phyloP scores from a whole-genome alignment of 169 alveolate genomes.

The Eimeria tenella region DNA sequence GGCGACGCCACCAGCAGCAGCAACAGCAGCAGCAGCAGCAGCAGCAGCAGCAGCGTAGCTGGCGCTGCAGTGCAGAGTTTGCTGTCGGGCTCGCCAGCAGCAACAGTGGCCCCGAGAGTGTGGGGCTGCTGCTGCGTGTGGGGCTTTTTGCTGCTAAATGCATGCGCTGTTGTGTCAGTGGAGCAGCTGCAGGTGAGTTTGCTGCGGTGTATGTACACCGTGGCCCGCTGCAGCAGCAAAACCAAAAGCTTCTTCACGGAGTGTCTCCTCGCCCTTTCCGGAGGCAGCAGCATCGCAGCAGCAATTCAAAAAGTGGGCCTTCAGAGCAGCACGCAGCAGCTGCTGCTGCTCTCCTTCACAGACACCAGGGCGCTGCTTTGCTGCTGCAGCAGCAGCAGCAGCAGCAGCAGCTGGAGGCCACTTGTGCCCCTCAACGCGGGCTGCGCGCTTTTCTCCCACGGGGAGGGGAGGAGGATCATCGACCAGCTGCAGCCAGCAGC shows the following conservation, averaged over 20 bases:
- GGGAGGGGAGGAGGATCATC: neutral
- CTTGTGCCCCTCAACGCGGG: conserved; percentile 24
- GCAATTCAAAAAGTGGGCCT: neutral
- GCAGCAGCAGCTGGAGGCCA: neutral
- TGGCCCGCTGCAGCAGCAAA: neutral
- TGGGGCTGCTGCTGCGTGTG: neutral
- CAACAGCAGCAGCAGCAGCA: conserved; percentile 25
- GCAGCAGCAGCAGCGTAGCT: neutral
- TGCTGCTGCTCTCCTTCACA: neutral
- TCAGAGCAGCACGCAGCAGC: neutral
- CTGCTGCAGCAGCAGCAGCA: conserved; percentile 1
- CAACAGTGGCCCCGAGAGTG: neutral
- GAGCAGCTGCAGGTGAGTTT: conserved; percentile 44
- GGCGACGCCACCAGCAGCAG: neutral
- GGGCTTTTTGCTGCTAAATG: conserved; percentile 46
- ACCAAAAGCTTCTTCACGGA: conserved; percentile 32
- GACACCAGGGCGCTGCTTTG: neutral
- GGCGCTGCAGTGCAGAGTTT: neutral
- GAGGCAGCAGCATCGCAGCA: conserved; percentile 16
- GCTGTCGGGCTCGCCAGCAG: conserved; percentile 12
- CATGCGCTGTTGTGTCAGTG: conserved; percentile 19
- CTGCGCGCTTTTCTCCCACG: neutral
- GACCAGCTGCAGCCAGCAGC: neutral
- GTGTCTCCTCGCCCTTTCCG: neutral
- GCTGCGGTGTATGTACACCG: neutral